Conservation (phyloP, 2,329 filamentous ascomycete genomes). For the Ophiostoma fasciatum region DNA sequence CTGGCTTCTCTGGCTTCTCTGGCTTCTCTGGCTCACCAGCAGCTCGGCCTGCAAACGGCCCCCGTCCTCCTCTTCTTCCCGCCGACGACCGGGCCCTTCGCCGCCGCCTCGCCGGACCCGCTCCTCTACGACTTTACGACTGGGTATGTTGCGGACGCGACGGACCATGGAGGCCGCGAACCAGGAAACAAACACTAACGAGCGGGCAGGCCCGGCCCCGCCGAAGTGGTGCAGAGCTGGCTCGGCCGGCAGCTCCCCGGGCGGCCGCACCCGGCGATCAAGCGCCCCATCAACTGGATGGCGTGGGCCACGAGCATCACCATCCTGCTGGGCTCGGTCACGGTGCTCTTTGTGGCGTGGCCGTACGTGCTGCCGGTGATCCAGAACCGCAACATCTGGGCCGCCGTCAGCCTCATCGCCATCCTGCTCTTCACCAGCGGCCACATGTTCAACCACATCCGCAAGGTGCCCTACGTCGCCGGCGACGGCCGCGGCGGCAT, state of each 20-base stretch:
- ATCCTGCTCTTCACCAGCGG: slow-evolving; percentile 90
- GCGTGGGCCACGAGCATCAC: slow-evolving; percentile 55
- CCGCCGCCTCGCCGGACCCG: slow-evolving; percentile 53
- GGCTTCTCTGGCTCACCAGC: too few relatives aligned
- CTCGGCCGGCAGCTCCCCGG: slow-evolving; percentile 64
- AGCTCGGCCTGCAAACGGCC: slow-evolving; percentile 90
- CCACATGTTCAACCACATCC: slow-evolving; percentile 99
- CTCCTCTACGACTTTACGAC: slow-evolving; percentile 71
- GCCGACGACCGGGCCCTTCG: slow-evolving; percentile 69
- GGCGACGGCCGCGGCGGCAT: slow-evolving; percentile 76
- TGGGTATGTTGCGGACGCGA: slow-evolving; percentile 56
- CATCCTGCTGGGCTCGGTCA: slow-evolving; percentile 53
- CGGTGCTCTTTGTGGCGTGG: slow-evolving; percentile 53
- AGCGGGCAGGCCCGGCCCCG: slow-evolving; percentile 49
- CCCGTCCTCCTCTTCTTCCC: slow-evolving; percentile 80
- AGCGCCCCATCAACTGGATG: slow-evolving; percentile 77
- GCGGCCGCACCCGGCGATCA: slow-evolving; percentile 60
- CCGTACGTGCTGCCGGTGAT: slow-evolving; percentile 70
- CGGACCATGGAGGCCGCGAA: too few relatives aligned
- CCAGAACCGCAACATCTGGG: slow-evolving; percentile 89
- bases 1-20: too few relatives aligned
- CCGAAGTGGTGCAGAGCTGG: slow-evolving; percentile 69
- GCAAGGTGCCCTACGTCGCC: slow-evolving; percentile 83
- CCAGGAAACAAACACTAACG: too few relatives aligned
- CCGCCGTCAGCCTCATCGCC: slow-evolving; percentile 70